Evolutionary conservation across 768 basidiomycete genomes (phyloP).

Genomic region (Leccinum imitatum): DNA sequence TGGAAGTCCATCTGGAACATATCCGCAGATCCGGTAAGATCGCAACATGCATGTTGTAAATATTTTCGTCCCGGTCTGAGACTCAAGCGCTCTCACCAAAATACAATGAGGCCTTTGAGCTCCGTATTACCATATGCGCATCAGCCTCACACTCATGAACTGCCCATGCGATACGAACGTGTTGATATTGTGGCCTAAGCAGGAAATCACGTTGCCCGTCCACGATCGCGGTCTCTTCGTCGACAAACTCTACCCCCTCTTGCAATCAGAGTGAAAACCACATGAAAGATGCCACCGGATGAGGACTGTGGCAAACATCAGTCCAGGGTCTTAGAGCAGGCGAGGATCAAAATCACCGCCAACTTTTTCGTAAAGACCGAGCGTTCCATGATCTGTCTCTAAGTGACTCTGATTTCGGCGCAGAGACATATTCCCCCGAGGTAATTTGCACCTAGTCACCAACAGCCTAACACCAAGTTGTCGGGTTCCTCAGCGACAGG

Average conservation of each 20-base stretch:
- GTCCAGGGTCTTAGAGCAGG: neutral
- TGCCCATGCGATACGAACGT: neutral
- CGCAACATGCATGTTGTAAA: neutral
- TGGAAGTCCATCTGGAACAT: neutral
- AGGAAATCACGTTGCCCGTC: neutral
- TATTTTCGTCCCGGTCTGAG: neutral
- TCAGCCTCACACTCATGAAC: neutral
- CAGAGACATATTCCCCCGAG: neutral
- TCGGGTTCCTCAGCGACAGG: neutral
- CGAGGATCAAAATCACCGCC: neutral
- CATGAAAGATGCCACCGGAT: neutral
- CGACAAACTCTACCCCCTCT: neutral
- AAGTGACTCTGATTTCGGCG: neutral
- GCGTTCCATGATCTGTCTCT: neutral
- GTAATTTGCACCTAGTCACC: neutral
- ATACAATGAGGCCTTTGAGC: neutral
- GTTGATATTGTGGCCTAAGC: neutral
- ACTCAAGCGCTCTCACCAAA: neutral
- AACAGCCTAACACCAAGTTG: neutral
- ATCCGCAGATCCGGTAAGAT: neutral
- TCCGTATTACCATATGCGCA: neutral
- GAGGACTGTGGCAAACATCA: neutral
- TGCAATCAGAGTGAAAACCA: neutral
- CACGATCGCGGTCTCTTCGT: neutral
- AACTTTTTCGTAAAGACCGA: neutral